Evolutionary conservation across 495 filamentous ascomycete species (phyloP), one percentile per base, ranked within the genome.

Genomic region (Ascodesmis nigricans): DNA sequence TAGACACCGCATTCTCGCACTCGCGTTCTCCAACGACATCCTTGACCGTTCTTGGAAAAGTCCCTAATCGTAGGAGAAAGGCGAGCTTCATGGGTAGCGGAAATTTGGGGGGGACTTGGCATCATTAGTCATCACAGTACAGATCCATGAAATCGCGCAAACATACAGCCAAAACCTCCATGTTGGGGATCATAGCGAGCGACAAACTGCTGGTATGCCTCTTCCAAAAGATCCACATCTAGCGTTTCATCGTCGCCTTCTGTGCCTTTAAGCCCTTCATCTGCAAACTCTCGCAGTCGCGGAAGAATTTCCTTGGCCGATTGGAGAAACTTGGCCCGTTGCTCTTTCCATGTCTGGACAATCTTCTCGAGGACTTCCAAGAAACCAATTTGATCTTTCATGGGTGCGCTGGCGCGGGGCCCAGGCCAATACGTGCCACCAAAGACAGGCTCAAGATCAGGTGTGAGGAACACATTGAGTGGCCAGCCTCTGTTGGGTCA

Each of bases 371-470:
- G 56, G 14, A 97, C 83, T 21, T 73, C 69, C 11, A 90, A 58
- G 43, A 93, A 87, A 20, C 71, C 65, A 27, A 72, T 65, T 4
- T 67, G 63, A 17, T 71, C 71, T 6, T 65, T 62, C 9, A 43
- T 47, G 4, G 44, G 41, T 35, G 53, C 27, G 50, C 60, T 66
- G 35, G 61, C 66, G 45, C 58, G 73, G 38, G 67, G 79, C 1
- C 82, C 81, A 6, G 87, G 81, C 78, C 79, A 93, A 53, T 97
- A 97, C 21, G 87, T 93, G 14, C 82, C 90, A 29, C 90, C 90
- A 54, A 92, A 95, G 14, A 97, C 71, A 0, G 87, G 87, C 41
- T 92, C 75, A 4, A 95, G 65, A 45, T 84, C 71, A 0, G 90
- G 90, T 0, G 90, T 95, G 17, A 95, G 62, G 50, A 97, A 95